Base-by-base conservation (phyloP, 2,329 filamentous ascomycete genomes). In the Arthrobotrys iridis region DNA sequence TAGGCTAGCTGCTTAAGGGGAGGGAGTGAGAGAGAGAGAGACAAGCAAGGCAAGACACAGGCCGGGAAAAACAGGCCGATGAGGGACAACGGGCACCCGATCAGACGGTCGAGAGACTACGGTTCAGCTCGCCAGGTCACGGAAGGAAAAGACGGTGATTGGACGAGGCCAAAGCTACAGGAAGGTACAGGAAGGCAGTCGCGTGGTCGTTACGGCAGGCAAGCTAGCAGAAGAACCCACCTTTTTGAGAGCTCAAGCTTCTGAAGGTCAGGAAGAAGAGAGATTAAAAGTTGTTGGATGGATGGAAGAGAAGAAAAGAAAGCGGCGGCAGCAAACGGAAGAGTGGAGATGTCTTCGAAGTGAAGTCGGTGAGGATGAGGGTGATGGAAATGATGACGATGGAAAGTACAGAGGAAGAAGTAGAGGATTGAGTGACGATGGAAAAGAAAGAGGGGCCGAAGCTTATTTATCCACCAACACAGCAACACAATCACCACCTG, bases 401-500 rank as follows among this genome's bases (percentile, higher is more conserved):
- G 26, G 35, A 20, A 50, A 22, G 7, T 18, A 46, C 5, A 62
- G 41, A n/a, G 28, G 30, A 24, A 33, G 26, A 62, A 18, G n/a
- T n/a, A n/a, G n/a, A n/a, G n/a, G n/a, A n/a, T n/a, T n/a, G n/a
- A n/a, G n/a, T n/a, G n/a, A n/a, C n/a, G n/a, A n/a, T n/a, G n/a
- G n/a, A n/a, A n/a, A n/a, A n/a, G n/a, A 30, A 20, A 52, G 58
- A 57, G 58, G 58, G 67, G 46, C 59, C 43, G 18, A 57, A 73
- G 60, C 68, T 71, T 71, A 71, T 71, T 71, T 71, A 70, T 52
- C 22, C 15, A 33, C 45, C 62, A 67, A 67, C 45, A 22, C 65
- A 62, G 20, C 55, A 41, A 28, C 45, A 48, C 45, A 28, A 48
- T 13, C 13, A 40, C 35, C 35, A 40, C 43, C 18, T 22, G 20